Evolutionary conservation across 768 basidiomycete genomes (phyloP).

Genomic region (Leucocoprinus birnbaumii): DNA sequence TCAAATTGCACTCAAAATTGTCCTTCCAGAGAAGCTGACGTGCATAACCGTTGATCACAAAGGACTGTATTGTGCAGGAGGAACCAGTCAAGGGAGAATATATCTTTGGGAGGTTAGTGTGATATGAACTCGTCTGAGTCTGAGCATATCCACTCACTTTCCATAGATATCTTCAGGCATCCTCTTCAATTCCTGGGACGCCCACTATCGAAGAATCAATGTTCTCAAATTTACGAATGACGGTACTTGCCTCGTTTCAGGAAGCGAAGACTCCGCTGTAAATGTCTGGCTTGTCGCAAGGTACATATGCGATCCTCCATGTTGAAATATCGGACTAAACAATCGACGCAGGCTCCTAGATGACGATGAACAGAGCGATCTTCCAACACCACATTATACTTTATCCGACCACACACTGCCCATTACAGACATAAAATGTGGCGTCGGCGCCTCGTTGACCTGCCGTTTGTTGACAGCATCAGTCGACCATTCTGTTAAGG

Average conservation of each 20-base stretch:
- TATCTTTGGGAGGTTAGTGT: constrained; percentile 94
- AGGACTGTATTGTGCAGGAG: constrained; percentile 83
- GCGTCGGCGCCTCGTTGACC: constrained; percentile 74
- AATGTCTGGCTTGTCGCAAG: constrained; percentile 88
- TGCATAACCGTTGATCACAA: constrained; percentile 73
- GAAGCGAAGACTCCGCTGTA: constrained; percentile 87
- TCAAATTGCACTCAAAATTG: constrained; percentile 81
- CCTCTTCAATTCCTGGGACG: constrained; percentile 88
- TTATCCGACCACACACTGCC: constrained; percentile 92
- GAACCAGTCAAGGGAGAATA: constrained; percentile 83
- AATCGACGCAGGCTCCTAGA: constrained; percentile 61
- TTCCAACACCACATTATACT: constrained; percentile 73
- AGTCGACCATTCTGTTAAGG: constrained; percentile 90
- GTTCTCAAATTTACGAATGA: constrained; percentile 83
- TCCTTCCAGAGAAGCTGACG: constrained; percentile 86
- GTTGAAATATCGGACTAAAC: constrained; percentile 12
- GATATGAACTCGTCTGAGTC: neutral
- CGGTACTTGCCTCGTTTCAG: constrained; percentile 76
- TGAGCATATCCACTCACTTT: no score
- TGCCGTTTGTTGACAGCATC: constrained; percentile 80
- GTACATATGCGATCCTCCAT: constrained; percentile 41
- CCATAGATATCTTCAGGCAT: constrained; percentile 87
- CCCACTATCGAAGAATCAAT: constrained; percentile 89
- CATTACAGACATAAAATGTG: constrained; percentile 77
- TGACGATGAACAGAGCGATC: constrained; percentile 66